Evolutionary conservation across 441 rosid species (phyloP), one percentile per base, ranked within the genome.

Genomic region (Corymbia citriodora): DNA sequence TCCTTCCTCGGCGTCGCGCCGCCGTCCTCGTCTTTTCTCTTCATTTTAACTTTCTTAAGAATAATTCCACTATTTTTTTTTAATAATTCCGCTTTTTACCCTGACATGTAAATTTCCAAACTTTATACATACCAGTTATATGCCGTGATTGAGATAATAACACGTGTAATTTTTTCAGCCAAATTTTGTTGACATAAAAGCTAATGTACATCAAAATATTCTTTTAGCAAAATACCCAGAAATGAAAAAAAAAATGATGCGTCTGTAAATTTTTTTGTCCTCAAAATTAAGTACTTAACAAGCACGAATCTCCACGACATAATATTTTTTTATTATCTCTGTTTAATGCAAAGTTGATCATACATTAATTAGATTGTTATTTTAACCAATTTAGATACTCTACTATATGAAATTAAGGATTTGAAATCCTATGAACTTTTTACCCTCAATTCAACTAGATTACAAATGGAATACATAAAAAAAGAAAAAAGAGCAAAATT

Each of bases 111-210:
- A 79, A 45, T 45, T 40, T 12, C 85, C 50, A 3, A 7, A 1
- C 50, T 21, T 21, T 40, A 11, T 0, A 5, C 21, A 40, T 1
- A 0, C 29, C 3, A 40, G 29, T 74, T 40, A 74, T 40, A 21
- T 74, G 0, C 50, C 83, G 52, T 40, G 16, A 74, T 74, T 4
- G 83, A 74, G 5, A 21, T 40, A 40, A 40, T 2, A 0, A 40
- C 10, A 7, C n/a, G 17, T 1, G 29, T 74, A 40, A 40, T 40
- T 40, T 74, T n/a, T 10, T 40, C 6, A 21, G 14, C 83, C n/a
- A 74, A 36, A 11, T 40, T 70, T 70, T 70, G 2, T 70, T 3
- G 85, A 3, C 85, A 3, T 74, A 74, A 3, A 23, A 74, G 8
- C 52, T 11, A n/a, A 74, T 40, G 40, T 74, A 40, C 50, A 40